A percentile compares a stretch with the other conserved stretches of the same genome.
phyloP scores from a whole-genome alignment of 768 basidiomycete species.

The Kwoniella sp. region DNA sequence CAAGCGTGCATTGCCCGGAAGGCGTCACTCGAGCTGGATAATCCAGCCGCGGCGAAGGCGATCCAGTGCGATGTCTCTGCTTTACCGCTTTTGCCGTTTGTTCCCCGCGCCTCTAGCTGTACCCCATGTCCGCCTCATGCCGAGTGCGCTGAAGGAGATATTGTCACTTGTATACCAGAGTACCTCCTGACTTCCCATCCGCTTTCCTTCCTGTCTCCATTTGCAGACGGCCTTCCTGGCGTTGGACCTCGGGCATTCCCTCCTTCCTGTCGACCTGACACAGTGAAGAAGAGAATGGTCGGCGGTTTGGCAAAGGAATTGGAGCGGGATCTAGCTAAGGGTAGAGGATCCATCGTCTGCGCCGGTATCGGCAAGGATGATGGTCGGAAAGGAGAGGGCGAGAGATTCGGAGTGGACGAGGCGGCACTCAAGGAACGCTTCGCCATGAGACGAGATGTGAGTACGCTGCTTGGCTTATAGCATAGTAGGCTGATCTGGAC shows the following conservation, averaged over 20 bases:
- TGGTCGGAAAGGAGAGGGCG: conserved; percentile 33
- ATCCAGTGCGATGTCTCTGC: conserved; percentile 43
- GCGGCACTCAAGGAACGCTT: conserved; percentile 23
- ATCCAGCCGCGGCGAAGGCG: conserved; percentile 13
- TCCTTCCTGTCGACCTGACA: conserved; percentile 51
- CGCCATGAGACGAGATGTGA: conserved; percentile 33
- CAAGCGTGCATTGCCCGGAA: conserved; percentile 29
- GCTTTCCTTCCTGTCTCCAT: conserved; percentile 20
- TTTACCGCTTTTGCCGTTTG: conserved; percentile 39
- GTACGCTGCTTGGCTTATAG: not conserved
- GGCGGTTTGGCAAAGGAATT: conserved; percentile 43
- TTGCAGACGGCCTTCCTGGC: conserved; percentile 39
- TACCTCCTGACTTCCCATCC: conserved; percentile 42
- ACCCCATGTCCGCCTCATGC: conserved; percentile 52
- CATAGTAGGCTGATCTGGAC: not conserved
- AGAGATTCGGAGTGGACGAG: conserved; percentile 36
- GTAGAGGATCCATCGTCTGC: conserved; percentile 48
- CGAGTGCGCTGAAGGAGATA: conserved; percentile 40
- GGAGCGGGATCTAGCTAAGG: conserved; percentile 36
- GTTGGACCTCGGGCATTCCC: conserved; percentile 46
- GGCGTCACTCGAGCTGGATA: conserved; percentile 16
- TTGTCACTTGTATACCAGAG: conserved; percentile 48
- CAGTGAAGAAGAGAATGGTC: conserved; percentile 48
- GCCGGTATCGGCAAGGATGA: conserved; percentile 42
- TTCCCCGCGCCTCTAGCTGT: conserved; percentile 45